Evolutionary conservation across 805 yeast genomes (phyloP).

Genomic region (Monosporozyma yasuniensis): DNA sequence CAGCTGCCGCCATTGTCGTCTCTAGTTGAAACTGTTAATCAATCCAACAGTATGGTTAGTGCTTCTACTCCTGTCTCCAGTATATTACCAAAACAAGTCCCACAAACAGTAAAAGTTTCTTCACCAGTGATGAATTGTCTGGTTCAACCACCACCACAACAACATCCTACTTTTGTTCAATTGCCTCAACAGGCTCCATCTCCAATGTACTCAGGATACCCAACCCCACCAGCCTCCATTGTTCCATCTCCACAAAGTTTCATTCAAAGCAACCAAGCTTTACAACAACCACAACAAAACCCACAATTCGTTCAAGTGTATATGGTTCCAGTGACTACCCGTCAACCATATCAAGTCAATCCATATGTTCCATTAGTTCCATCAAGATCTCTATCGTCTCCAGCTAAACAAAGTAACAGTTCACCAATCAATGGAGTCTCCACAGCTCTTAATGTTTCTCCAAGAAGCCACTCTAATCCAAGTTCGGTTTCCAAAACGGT

Average conservation of each 20-base stretch:
- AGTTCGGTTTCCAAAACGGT: neutral
- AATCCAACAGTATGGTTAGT: neutral
- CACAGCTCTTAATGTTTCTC: neutral
- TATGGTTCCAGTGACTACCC: neutral
- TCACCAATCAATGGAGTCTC: no score
- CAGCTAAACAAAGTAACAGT: neutral
- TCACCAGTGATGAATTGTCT: neutral
- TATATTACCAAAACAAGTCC: neutral
- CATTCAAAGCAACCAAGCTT: neutral
- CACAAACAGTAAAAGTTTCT: neutral
- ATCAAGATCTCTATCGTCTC: neutral
- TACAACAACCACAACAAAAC: neutral
- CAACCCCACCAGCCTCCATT: neutral
- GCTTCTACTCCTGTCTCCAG: neutral
- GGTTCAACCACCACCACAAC: neutral
- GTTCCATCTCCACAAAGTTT: neutral
- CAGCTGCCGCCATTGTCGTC: constrained; percentile 5
- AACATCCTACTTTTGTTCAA: neutral
- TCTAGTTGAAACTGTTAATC: neutral
- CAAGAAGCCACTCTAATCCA: neutral
- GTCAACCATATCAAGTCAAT: neutral
- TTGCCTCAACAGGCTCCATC: neutral
- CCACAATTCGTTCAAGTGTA: neutral
- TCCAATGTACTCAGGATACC: neutral
- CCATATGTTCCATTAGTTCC: neutral